Percentiles rank a stretch among this genome's conserved stretches.
Conservation (phyloP, 1,139 yeast genomes). For the Hemisphaericaspora xylanilytica region DNA sequence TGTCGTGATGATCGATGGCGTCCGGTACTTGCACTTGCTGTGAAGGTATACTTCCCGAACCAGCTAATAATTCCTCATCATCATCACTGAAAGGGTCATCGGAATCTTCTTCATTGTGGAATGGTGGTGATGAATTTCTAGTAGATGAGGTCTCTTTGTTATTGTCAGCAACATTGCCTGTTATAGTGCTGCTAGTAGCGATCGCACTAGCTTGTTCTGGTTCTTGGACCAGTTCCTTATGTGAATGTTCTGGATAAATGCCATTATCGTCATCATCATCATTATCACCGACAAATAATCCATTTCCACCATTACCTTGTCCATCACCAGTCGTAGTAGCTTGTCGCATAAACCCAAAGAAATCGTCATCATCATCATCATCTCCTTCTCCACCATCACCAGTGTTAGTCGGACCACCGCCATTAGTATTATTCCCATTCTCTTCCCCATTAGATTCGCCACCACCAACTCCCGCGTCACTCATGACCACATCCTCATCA, state of each 20-base stretch:
- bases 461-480: background rate
- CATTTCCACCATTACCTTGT: conserved; percentile 1
- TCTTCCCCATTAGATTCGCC: conserved; percentile 4
- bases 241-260: no score
- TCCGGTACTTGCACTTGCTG: conserved; percentile 5
- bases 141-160: background rate
- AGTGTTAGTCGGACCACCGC: background rate
- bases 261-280: conserved; percentile 22
- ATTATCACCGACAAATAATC: conserved; percentile 9
- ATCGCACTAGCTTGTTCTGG: no score
- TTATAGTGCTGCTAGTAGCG: no score
- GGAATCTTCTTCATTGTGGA: conserved; percentile 6
- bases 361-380: conserved; percentile 19
- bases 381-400: conserved; percentile 18
- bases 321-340: background rate
- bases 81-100: conserved; percentile 24
- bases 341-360: conserved; percentile 7
- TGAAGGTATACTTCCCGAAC: background rate
- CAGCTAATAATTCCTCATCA: conserved; percentile 14
- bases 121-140: background rate
- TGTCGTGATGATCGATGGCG: conserved; percentile 22
- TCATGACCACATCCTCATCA: conserved; percentile 1
- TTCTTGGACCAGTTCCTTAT: no score
- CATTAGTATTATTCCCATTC: conserved; percentile 2
- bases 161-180: no score